phyloP scores from a whole-genome alignment of 805 yeast genomes.

The Kuraishia borneana region DNA sequence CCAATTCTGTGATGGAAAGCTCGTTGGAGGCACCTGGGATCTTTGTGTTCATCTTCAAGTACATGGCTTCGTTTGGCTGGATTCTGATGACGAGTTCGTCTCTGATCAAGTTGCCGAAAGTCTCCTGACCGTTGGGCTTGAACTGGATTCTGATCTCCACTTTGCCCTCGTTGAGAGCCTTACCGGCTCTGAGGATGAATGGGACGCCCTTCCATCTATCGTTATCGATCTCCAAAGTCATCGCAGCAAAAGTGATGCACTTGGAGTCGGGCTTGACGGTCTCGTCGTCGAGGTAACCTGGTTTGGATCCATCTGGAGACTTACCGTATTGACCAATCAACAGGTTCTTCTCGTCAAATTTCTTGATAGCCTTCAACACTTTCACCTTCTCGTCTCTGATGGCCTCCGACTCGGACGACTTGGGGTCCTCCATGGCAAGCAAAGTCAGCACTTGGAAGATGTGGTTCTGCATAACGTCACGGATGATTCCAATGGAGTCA shows the following conservation, averaged over 20 bases:
- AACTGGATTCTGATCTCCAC: conserved; percentile 94
- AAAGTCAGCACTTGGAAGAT: conserved; percentile 84
- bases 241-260: conserved; percentile 87
- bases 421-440: conserved; percentile 93
- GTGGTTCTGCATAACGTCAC: conserved; percentile 99
- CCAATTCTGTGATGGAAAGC: conserved; percentile 81
- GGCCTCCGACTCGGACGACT: conserved; percentile 82
- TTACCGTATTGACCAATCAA: conserved; percentile 81
- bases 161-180: conserved; percentile 89
- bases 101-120: conserved; percentile 71
- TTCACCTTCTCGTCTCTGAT: conserved; percentile 95
- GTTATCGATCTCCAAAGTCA: conserved; percentile 67
- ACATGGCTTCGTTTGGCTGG: conserved; percentile 92
- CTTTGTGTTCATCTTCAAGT: conserved; percentile 87
- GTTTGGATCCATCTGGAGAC: conserved; percentile 81
- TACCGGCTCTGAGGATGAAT: conserved; percentile 90
- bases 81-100: conserved; percentile 90
- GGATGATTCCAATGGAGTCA: conserved; percentile 86
- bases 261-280: conserved; percentile 76
- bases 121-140: conserved; percentile 74
- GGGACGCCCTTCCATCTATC: conserved; percentile 99
- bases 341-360: conserved; percentile 53
- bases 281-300: conserved; percentile 85
- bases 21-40: conserved; percentile 83
- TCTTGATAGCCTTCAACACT: conserved; percentile 71